Evolutionary conservation across 2,329 filamentous ascomycete genomes (phyloP).

Genomic region (Colletotrichum cereale): DNA sequence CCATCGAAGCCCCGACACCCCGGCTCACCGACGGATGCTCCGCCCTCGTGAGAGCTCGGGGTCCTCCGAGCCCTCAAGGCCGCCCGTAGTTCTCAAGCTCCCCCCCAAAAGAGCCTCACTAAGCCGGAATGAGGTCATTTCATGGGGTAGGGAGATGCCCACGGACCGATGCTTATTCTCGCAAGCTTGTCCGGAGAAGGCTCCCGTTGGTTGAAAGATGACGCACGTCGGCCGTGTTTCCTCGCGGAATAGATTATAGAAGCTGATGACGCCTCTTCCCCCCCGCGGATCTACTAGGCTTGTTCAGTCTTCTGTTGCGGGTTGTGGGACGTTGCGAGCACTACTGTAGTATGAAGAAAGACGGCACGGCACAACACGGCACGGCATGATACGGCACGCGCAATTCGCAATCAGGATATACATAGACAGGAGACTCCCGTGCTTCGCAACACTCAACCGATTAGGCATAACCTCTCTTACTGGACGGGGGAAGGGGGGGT

Average conservation of each 20-base stretch:
- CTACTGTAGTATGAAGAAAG: no score
- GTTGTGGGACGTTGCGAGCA: neutral
- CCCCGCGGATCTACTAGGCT: neutral
- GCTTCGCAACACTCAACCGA: neutral
- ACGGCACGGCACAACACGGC: neutral
- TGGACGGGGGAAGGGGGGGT: neutral
- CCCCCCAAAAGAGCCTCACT: slow-evolving; percentile 40
- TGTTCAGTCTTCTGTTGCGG: neutral
- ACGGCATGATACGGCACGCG: neutral
- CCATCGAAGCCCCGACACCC: slow-evolving; percentile 14
- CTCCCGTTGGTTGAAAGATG: slow-evolving; percentile 18
- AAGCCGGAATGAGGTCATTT: slow-evolving; percentile 4
- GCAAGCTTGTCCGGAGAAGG: slow-evolving; percentile 15
- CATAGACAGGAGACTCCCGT: neutral
- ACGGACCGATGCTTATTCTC: slow-evolving; percentile 34
- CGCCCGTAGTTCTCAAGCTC: no score
- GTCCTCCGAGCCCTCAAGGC: slow-evolving; percentile 26
- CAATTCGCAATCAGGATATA: neutral
- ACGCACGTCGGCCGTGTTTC: slow-evolving; percentile 11
- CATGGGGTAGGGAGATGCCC: slow-evolving; percentile 21
- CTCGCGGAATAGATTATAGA: no score
- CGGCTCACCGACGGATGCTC: slow-evolving; percentile 32
- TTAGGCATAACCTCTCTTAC: neutral
- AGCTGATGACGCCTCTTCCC: neutral
- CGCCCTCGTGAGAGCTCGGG: slow-evolving; percentile 29